These are phyloP conservation scores for Aspergillus aculeatinus DNA, from an alignment of 2,329 filamentous ascomycete genomes.

Conservation along the genomic window DNA sequence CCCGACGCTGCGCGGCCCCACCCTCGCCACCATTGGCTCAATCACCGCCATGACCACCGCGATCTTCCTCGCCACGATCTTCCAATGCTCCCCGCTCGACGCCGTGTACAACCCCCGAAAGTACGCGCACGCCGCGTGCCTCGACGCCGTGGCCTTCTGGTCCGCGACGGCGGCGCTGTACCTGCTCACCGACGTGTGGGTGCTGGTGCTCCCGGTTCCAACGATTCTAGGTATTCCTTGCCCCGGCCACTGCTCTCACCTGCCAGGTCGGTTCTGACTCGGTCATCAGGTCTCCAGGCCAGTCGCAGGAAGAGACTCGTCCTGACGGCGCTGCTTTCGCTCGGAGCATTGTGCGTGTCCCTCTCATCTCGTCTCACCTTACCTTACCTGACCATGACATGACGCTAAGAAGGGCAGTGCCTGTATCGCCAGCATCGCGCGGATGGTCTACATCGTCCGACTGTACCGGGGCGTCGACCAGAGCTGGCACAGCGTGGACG, in stretches of 20 bases:
- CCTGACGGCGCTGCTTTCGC: background rate
- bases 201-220: conserved; percentile 9
- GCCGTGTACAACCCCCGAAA: background rate
- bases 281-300: background rate
- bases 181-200: conserved; percentile 14
- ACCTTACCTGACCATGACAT: too few species aligned
- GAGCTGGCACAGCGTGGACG: conserved; percentile 11
- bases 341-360: conserved; percentile 1
- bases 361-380: background rate
- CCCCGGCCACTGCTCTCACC: too few species aligned
- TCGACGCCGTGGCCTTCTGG: conserved; percentile 12
- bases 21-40: conserved; percentile 10
- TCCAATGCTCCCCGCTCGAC: conserved; percentile 10
- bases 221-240: conserved; percentile 1
- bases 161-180: conserved; percentile 7
- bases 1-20: conserved; percentile 5
- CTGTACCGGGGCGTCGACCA: conserved; percentile 13
- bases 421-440: conserved; percentile 12
- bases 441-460: conserved; percentile 15
- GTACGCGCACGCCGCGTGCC: background rate
- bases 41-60: conserved; percentile 14
- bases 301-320: background rate
- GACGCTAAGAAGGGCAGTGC: background rate
- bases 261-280: too few species aligned
- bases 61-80: conserved; percentile 12